A percentile compares a stretch with the other conserved stretches of the same genome.
These are phyloP conservation scores for Oenanthe javanica DNA, from an alignment of 140 eudicot species.

Conservation along the genomic window DNA sequence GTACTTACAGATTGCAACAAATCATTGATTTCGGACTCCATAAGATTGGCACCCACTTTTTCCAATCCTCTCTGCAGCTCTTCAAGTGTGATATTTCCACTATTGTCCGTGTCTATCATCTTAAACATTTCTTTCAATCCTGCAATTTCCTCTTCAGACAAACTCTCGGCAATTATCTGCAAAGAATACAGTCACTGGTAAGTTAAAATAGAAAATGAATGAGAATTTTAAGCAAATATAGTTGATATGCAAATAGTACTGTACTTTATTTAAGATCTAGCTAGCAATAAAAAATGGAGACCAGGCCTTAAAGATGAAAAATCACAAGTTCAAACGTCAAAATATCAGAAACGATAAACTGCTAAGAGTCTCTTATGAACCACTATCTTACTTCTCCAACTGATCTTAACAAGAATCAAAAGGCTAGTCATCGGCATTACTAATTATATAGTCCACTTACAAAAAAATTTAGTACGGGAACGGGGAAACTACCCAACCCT, in stretches of 20 bases:
- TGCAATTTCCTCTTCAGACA: slow-evolving; percentile 49
- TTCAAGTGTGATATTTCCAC: slow-evolving; percentile 40
- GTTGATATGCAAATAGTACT: too few relatives aligned
- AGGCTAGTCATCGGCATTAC: neutral
- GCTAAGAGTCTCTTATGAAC: neutral
- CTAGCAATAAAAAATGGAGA: neutral
- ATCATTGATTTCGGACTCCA: slow-evolving; percentile 29
- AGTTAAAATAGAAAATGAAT: neutral
- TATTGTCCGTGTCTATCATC: slow-evolving; percentile 39
- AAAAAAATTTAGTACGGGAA: neutral
- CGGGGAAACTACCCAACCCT: neutral
- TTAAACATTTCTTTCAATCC: slow-evolving; percentile 47
- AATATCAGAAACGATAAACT: too few relatives aligned
- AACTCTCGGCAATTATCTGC: slow-evolving; percentile 40
- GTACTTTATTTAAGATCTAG: neutral
- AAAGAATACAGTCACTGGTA: neutral
- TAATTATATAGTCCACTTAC: neutral
- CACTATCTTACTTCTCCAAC: neutral
- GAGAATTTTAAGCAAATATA: neutral
- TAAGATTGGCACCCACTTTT: slow-evolving; percentile 29
- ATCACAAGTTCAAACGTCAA: too few relatives aligned
- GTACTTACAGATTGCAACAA: slow-evolving; percentile 36
- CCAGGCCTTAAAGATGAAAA: neutral
- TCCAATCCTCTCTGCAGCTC: slow-evolving; percentile 33
- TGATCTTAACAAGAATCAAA: neutral